Evolutionary conservation across 148 eudicot genomes (phyloP), one percentile per base, ranked within the genome.

Genomic region (Selenicereus undatus): DNA sequence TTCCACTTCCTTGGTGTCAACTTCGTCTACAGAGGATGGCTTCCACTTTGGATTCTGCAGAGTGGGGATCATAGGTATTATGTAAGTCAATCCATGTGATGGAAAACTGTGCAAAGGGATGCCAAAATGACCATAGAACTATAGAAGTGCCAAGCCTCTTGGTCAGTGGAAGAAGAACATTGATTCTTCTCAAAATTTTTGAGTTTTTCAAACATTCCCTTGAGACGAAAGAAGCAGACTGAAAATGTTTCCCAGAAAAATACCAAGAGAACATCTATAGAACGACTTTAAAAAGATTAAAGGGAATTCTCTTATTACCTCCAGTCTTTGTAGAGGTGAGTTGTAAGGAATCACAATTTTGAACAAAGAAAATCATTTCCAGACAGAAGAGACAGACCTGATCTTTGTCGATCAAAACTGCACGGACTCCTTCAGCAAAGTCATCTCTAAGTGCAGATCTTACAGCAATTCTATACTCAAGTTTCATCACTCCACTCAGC

Each of bases 401-500:
- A 91, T 93, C 99, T 88, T 95, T 95, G 86, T 93, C 95, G 24
- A 93, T 91, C 83, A 93, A 83, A 56, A 95, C 91, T 45, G 99
- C 99, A 60, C 97, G 90, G n/a, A 95, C 99, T 77, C 99, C 99
- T 87, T 95, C 98, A 29, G 89, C 78, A 80, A 93, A 93, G 87
- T 95, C 97, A 86, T 83, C 87, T 81, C 97, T 90, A 56, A 90
- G 89, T 42, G 98, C 87, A 65, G 97, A 88, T 82, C 95, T 92
- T 64, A 91, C 8, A 35, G 97, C 97, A 79, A 93, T 91, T 81
- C 97, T 90, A 69, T 95, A 95, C 89, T 95, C 99, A 70, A 91
- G 82, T 86, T 90, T 92, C 99, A 95, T 95, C 58, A 95, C 98
- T 24, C 91, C 97, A 82, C 73, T 89, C 80, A 93, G 81, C 98